Conservation (phyloP, 345 rosid genomes). For the Isatis tinctoria region DNA sequence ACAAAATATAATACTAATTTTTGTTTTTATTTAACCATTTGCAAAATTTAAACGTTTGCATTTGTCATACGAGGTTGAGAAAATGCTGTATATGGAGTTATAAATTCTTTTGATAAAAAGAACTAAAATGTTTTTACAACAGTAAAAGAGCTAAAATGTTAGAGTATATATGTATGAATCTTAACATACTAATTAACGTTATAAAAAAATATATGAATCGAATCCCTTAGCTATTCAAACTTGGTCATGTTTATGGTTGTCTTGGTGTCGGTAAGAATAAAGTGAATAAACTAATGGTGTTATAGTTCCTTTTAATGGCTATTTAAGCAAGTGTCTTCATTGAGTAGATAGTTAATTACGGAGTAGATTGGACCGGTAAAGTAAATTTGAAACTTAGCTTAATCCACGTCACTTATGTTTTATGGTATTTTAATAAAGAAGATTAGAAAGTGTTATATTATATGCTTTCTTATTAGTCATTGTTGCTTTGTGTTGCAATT, state of each 20-base stretch:
- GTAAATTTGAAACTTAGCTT: not conserved
- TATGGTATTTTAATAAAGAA: constrained; percentile 6
- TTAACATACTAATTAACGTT: no score
- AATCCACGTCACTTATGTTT: constrained; percentile 13
- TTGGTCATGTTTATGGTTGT: not conserved
- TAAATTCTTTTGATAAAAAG: not conserved
- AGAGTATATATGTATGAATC: no score
- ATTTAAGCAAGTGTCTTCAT: not conserved
- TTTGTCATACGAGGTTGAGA: not conserved
- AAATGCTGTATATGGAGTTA: not conserved
- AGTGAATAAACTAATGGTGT: not conserved
- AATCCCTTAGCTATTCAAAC: not conserved
- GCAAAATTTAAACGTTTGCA: not conserved
- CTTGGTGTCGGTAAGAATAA: constrained; percentile 18
- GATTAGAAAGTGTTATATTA: not conserved
- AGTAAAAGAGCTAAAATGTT: not conserved
- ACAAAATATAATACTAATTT: not conserved
- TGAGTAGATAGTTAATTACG: constrained; percentile 4
- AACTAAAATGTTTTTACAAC: not conserved
- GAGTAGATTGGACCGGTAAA: not conserved
- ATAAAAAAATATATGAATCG: no score
- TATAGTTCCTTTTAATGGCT: constrained; percentile 1
- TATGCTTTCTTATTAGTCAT: constrained; percentile 15
- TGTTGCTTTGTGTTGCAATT: constrained; percentile 43
- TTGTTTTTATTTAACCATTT: not conserved